phyloP scores from a whole-genome alignment of 257 asterid genomes.

The Rubia yunnanensis region DNA sequence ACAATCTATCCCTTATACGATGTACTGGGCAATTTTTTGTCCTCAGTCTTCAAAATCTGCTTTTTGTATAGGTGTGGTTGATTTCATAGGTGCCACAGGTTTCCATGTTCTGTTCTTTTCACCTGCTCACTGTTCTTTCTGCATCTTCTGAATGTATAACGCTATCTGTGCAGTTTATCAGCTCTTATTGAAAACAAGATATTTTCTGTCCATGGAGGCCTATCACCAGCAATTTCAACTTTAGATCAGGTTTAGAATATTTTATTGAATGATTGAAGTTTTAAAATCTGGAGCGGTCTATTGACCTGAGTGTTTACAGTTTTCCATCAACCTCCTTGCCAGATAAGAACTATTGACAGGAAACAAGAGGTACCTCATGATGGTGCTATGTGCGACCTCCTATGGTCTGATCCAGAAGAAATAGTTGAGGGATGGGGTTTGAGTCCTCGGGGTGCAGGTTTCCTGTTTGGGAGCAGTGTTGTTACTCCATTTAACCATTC shows the following conservation, averaged over 20 bases:
- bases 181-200: slow-evolving; percentile 92
- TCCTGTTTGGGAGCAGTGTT: slow-evolving; percentile 82
- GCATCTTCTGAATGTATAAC: background rate
- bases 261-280: slow-evolving; percentile 9
- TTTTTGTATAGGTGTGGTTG: background rate
- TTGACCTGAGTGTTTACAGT: slow-evolving; percentile 13
- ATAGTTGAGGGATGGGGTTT: slow-evolving; percentile 94
- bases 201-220: slow-evolving; percentile 95
- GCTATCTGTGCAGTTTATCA: slow-evolving; percentile 53
- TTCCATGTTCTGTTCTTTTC: background rate
- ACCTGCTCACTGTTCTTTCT: background rate
- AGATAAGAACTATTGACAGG: slow-evolving; percentile 91
- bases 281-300: background rate
- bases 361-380: slow-evolving; percentile 99
- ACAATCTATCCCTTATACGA: background rate
- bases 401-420: slow-evolving; percentile 99
- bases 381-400: slow-evolving; percentile 98
- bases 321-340: slow-evolving; percentile 12
- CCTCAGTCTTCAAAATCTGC: background rate
- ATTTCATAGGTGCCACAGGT: background rate
- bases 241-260: slow-evolving; percentile 68
- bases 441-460: slow-evolving; percentile 99
- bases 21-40: background rate
- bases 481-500: slow-evolving; percentile 77
- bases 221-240: slow-evolving; percentile 83